These are phyloP conservation scores for Pestalotiopsis sp. DNA, from an alignment of 2,329 filamentous ascomycete species.

Conservation along the genomic window DNA sequence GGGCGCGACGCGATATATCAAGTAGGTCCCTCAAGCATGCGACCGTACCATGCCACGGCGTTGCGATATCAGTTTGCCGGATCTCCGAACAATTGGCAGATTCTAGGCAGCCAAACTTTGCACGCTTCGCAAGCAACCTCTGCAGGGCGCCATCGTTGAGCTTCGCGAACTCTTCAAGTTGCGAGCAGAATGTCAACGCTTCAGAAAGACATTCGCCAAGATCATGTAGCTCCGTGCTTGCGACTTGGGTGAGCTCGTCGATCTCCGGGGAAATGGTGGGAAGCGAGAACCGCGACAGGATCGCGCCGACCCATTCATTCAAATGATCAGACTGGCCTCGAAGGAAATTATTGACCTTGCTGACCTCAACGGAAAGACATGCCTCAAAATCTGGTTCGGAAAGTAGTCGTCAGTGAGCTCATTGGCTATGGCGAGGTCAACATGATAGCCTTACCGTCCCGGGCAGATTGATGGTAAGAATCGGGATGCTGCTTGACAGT, in stretches of 20 bases:
- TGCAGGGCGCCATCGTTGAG: slow-evolving; percentile 15
- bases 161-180: slow-evolving; percentile 10
- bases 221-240: slow-evolving; percentile 12
- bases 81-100: not conserved
- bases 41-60: slow-evolving; percentile 5
- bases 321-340: slow-evolving; percentile 6
- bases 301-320: slow-evolving; percentile 9
- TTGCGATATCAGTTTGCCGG: not conserved
- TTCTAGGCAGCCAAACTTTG: not conserved
- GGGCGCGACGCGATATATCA: not conserved
- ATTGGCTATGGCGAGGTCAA: not conserved
- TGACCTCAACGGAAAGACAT: slow-evolving; percentile 1
- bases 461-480: not conserved
- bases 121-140: slow-evolving; percentile 7
- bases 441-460: not conserved
- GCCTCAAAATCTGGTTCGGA: slow-evolving; percentile 6
- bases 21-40: not conserved
- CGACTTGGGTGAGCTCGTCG: slow-evolving; percentile 2
- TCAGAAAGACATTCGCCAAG: slow-evolving; percentile 12
- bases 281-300: slow-evolving; percentile 11
- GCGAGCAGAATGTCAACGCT: not conserved
- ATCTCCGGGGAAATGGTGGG: not conserved
- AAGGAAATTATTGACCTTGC: slow-evolving; percentile 8
- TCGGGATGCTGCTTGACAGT: slow-evolving; percentile 6
- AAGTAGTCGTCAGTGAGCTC: slow-evolving; percentile 11